Conservation (phyloP, 2,329 filamentous ascomycete genomes). For the Pseudogymnoascus destructans region DNA sequence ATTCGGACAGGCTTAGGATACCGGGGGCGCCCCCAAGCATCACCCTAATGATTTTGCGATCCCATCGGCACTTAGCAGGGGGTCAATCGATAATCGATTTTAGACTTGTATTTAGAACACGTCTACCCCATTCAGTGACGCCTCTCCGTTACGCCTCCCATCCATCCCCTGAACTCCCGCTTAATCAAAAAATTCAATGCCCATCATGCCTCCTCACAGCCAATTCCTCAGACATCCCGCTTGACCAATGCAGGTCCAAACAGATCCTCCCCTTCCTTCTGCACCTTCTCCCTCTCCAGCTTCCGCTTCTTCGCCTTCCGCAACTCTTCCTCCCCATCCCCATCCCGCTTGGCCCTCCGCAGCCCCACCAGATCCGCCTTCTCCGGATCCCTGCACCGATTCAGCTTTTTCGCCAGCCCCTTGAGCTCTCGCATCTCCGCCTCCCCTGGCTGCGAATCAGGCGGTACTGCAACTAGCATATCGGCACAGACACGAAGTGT, state of each 20-base stretch:
- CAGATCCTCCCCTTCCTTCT: slow-evolving; percentile 26
- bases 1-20: background rate
- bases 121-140: background rate
- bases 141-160: background rate
- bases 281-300: slow-evolving; percentile 29
- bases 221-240: background rate
- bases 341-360: slow-evolving; percentile 48
- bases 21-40: background rate
- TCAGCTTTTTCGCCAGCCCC: slow-evolving; percentile 54
- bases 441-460: slow-evolving; percentile 12
- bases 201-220: background rate
- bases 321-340: slow-evolving; percentile 17
- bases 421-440: slow-evolving; percentile 37
- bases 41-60: background rate
- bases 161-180: background rate
- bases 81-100: background rate
- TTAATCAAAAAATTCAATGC: background rate
- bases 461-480: slow-evolving; percentile 43
- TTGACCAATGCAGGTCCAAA: slow-evolving; percentile 23
- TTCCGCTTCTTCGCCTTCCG: slow-evolving; percentile 30
- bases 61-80: background rate
- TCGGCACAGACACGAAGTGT: slow-evolving; percentile 38
- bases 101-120: background rate
- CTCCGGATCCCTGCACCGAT: slow-evolving; percentile 60
- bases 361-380: slow-evolving; percentile 58